Percentiles rank a stretch among this genome's conserved stretches.
Conservation (phyloP, 108 stramenopile genomes). For the Tribonema minus region DNA sequence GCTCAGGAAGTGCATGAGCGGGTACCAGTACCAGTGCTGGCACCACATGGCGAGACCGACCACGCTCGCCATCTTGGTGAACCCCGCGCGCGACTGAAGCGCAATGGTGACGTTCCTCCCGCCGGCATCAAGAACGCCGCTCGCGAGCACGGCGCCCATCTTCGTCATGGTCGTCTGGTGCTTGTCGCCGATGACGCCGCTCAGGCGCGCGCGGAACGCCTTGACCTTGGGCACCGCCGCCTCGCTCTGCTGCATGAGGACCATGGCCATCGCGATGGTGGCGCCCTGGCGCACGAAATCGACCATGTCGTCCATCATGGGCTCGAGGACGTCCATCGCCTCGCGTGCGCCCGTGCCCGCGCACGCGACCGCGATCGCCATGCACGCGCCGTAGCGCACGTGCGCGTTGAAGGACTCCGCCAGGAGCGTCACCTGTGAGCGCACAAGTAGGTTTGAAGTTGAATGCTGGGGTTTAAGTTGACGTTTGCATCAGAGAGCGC, state of each 20-base stretch:
- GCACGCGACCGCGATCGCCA: constrained; percentile 98
- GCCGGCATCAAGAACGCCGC: constrained; percentile 95
- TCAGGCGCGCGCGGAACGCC: constrained; percentile 77
- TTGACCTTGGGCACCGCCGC: constrained; percentile 69
- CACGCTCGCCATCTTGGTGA: constrained; percentile 87
- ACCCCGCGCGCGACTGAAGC: constrained; percentile 83
- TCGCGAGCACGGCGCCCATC: constrained; percentile 95
- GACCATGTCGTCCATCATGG: constrained; percentile 95
- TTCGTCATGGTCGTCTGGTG: constrained; percentile 95
- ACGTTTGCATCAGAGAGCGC: too few relatives aligned
- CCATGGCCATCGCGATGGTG: constrained; percentile 88
- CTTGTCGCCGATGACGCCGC: constrained; percentile 66
- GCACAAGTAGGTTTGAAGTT: too few relatives aligned
- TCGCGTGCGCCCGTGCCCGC: constrained; percentile 87
- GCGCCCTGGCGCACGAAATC: constrained; percentile 99
- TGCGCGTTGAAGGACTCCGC: constrained; percentile 99
- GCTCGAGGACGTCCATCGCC: constrained; percentile 89
- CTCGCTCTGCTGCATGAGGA: constrained; percentile 88
- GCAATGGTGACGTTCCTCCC: constrained; percentile 85
- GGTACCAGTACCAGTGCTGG: constrained; percentile 99
- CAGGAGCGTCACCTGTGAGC: constrained; percentile 73
- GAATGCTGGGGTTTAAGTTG: too few relatives aligned
- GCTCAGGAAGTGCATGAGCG: constrained; percentile 93
- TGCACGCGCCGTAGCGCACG: constrained; percentile 96
- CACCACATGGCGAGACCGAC: constrained; percentile 90